These are phyloP conservation scores for Bruguiera parviflora DNA, from an alignment of 345 rosid genomes.

Conservation along the genomic window DNA sequence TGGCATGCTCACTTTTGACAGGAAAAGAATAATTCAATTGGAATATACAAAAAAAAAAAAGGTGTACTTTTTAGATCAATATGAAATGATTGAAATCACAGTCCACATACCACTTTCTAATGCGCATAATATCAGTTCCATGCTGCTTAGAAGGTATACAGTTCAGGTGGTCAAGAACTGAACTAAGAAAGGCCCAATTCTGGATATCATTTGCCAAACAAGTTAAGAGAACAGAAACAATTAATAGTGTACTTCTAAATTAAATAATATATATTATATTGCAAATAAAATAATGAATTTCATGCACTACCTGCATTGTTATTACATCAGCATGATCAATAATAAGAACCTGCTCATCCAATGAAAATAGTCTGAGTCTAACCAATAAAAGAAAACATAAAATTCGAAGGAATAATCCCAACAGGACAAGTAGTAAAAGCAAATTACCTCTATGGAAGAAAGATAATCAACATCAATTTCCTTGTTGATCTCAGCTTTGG, in stretches of 20 bases:
- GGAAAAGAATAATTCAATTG: neutral
- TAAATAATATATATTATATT: neutral
- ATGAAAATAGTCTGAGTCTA: slow-evolving; percentile 2
- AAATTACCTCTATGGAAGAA: slow-evolving; percentile 83
- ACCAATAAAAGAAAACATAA: slow-evolving; percentile 2
- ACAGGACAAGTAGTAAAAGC: neutral
- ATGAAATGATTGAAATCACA: neutral
- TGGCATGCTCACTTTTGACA: neutral
- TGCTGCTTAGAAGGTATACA: slow-evolving; percentile 68
- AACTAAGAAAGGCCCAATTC: slow-evolving; percentile 73
- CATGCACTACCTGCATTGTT: slow-evolving; percentile 71
- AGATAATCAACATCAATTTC: slow-evolving; percentile 79
- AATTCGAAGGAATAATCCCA: neutral
- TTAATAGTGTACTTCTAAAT: slow-evolving; percentile 3
- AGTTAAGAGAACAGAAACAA: neutral
- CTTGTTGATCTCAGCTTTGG: slow-evolving; percentile 52
- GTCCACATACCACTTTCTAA: slow-evolving; percentile 60
- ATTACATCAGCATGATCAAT: slow-evolving; percentile 94
- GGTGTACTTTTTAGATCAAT: neutral
- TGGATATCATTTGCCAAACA: slow-evolving; percentile 31
- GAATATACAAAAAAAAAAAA: neutral
- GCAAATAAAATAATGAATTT: slow-evolving; percentile 18
- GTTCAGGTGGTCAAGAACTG: slow-evolving; percentile 65
- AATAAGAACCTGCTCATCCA: slow-evolving; percentile 62
- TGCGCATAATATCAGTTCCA: slow-evolving; percentile 86